Conservation (phyloP, 768 basidiomycete species). For the Cyathus striatus region DNA sequence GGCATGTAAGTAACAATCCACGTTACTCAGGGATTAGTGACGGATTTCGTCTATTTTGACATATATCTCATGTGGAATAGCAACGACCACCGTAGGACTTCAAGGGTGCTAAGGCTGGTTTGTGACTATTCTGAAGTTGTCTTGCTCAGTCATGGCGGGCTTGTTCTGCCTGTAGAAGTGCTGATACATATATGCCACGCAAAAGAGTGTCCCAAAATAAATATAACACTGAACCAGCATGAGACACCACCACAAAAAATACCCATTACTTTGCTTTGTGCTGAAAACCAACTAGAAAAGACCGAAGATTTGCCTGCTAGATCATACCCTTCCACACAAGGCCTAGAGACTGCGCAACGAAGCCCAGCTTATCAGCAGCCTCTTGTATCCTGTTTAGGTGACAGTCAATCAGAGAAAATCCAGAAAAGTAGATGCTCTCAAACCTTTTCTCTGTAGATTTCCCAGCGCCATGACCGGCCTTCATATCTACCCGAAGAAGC, state of each 20-base stretch:
- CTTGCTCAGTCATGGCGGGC: too few species aligned
- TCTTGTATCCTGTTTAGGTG: constrained; percentile 55
- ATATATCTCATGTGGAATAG: too few species aligned
- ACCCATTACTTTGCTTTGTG: neutral
- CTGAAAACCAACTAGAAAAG: neutral
- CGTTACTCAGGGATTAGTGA: too few species aligned
- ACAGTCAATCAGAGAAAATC: neutral
- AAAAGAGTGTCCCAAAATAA: neutral
- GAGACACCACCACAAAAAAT: neutral
- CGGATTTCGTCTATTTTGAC: too few species aligned
- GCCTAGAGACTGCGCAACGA: constrained; percentile 64
- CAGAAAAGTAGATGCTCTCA: constrained; percentile 1
- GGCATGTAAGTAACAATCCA: too few species aligned
- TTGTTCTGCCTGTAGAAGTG: too few species aligned
- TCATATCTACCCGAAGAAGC: constrained; percentile 72
- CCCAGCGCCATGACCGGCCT: constrained; percentile 77
- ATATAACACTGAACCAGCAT: neutral
- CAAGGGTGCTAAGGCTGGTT: too few species aligned
- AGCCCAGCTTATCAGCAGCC: constrained; percentile 73
- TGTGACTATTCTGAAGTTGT: too few species aligned
- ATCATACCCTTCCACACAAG: constrained; percentile 29
- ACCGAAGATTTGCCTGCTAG: constrained; percentile 13
- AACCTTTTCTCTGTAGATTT: constrained; percentile 71
- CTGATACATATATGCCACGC: too few species aligned
- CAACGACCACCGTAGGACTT: too few species aligned